phyloP scores from a whole-genome alignment of 2,329 filamentous ascomycete genomes.

The Truncatella angustata region DNA sequence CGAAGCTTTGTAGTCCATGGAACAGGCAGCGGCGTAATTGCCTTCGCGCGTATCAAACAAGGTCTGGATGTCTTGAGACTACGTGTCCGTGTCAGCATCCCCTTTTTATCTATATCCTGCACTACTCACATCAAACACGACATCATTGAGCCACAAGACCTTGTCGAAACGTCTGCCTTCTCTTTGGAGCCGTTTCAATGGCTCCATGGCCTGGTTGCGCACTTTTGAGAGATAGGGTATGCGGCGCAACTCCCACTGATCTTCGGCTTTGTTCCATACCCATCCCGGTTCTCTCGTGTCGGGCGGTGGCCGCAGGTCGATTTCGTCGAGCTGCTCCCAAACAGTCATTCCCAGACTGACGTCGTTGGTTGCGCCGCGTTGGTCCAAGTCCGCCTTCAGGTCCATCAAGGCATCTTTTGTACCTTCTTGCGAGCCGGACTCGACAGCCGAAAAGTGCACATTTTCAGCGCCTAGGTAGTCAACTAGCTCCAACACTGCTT shows the following conservation, averaged over 20 bases:
- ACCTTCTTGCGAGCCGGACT: slow-evolving; percentile 67
- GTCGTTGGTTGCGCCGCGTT: slow-evolving; percentile 48
- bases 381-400: slow-evolving; percentile 52
- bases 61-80: slow-evolving; percentile 46
- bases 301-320: slow-evolving; percentile 37
- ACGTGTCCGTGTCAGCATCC: neutral
- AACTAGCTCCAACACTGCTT: slow-evolving; percentile 54
- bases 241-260: slow-evolving; percentile 56
- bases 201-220: slow-evolving; percentile 62
- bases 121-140: slow-evolving; percentile 51
- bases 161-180: slow-evolving; percentile 53
- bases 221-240: slow-evolving; percentile 67
- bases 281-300: slow-evolving; percentile 50
- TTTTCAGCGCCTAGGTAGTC: slow-evolving; percentile 58
- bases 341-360: slow-evolving; percentile 55
- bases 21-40: slow-evolving; percentile 58
- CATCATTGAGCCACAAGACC: slow-evolving; percentile 60
- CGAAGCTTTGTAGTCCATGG: slow-evolving; percentile 54
- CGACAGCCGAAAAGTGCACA: slow-evolving; percentile 64
- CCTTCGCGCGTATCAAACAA: slow-evolving; percentile 54
- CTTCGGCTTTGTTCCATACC: slow-evolving; percentile 52
- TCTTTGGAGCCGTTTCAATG: slow-evolving; percentile 48
- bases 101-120: neutral
- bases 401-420: slow-evolving; percentile 61
- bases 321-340: slow-evolving; percentile 55